Percentiles rank a stretch among this genome's conserved stretches.
phyloP scores from a whole-genome alignment of 306 rosid species.

The Glycine tomentella region DNA sequence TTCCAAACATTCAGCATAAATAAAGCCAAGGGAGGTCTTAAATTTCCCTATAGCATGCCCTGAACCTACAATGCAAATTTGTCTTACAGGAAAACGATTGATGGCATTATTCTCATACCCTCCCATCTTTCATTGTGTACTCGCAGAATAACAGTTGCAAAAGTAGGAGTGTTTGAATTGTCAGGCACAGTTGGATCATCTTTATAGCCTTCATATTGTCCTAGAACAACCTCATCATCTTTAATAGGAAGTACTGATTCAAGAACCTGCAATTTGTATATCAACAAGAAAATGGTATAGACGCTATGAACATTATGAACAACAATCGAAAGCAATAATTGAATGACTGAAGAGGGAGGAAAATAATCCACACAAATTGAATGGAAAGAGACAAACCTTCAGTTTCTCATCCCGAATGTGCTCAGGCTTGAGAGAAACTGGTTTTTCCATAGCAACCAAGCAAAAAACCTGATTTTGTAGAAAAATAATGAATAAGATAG shows the following conservation, averaged over 20 bases:
- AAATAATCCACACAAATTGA: slow-evolving; percentile 16
- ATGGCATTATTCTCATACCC: slow-evolving; percentile 56
- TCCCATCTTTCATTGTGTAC: slow-evolving; percentile 99
- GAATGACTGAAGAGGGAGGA: neutral
- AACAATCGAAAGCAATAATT: slow-evolving; percentile 26
- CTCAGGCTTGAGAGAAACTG: slow-evolving; percentile 93
- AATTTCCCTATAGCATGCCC: neutral
- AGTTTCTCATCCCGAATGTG: slow-evolving; percentile 98
- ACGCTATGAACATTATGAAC: slow-evolving; percentile 22
- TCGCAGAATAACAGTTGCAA: slow-evolving; percentile 82
- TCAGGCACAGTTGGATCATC: slow-evolving; percentile 97
- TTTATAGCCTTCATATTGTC: slow-evolving; percentile 95
- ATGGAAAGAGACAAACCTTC: slow-evolving; percentile 67
- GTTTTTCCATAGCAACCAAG: slow-evolving; percentile 97
- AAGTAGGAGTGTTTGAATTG: slow-evolving; percentile 94
- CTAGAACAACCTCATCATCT: slow-evolving; percentile 89
- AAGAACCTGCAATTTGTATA: slow-evolving; percentile 74
- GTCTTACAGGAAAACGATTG: slow-evolving; percentile 33
- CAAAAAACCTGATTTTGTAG: slow-evolving; percentile 77
- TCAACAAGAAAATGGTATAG: slow-evolving; percentile 34
- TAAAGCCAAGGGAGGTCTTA: slow-evolving; percentile 28
- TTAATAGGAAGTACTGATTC: slow-evolving; percentile 85
- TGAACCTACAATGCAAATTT: slow-evolving; percentile 19
- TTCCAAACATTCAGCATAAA: slow-evolving; percentile 36
- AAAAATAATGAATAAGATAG: slow-evolving; percentile 34